These are phyloP conservation scores for Salvia splendens DNA, from an alignment of 257 asterid species.

Conservation along the genomic window DNA sequence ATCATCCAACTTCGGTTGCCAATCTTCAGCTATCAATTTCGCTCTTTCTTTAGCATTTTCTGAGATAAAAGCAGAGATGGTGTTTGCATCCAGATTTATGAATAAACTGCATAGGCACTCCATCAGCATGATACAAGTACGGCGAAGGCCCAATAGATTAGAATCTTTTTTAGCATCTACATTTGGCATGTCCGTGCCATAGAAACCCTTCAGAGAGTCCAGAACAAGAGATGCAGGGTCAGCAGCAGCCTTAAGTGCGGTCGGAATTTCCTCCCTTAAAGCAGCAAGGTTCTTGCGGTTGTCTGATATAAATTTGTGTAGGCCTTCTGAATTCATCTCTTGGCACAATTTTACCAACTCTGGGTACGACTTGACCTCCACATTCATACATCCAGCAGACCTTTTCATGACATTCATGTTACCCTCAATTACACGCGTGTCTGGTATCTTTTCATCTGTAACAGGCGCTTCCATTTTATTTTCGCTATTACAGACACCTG, in stretches of 20 bases:
- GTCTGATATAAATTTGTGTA: slow-evolving; percentile 86
- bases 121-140: slow-evolving; percentile 89
- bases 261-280: slow-evolving; percentile 76
- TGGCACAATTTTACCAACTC: slow-evolving; percentile 64
- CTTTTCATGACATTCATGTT: slow-evolving; percentile 36
- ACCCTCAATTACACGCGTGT: slow-evolving; percentile 38
- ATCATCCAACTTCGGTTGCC: slow-evolving; percentile 81
- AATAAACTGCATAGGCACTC: slow-evolving; percentile 75
- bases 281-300: slow-evolving; percentile 81
- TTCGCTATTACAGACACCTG: slow-evolving; percentile 36
- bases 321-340: slow-evolving; percentile 79
- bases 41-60: slow-evolving; percentile 65
- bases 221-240: slow-evolving; percentile 77
- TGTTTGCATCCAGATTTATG: slow-evolving; percentile 42
- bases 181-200: slow-evolving; percentile 46
- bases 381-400: slow-evolving; percentile 41
- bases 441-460: slow-evolving; percentile 45
- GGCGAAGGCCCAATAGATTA: slow-evolving; percentile 72
- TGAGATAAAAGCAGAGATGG: slow-evolving; percentile 45
- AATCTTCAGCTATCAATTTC: slow-evolving; percentile 71
- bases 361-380: slow-evolving; percentile 63
- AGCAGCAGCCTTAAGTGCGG: slow-evolving; percentile 61
- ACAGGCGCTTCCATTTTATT: slow-evolving; percentile 40
- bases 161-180: slow-evolving; percentile 73
- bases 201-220: slow-evolving; percentile 85